phyloP scores from a whole-genome alignment of 805 yeast genomes.

The Metschnikowia colocasiae region DNA sequence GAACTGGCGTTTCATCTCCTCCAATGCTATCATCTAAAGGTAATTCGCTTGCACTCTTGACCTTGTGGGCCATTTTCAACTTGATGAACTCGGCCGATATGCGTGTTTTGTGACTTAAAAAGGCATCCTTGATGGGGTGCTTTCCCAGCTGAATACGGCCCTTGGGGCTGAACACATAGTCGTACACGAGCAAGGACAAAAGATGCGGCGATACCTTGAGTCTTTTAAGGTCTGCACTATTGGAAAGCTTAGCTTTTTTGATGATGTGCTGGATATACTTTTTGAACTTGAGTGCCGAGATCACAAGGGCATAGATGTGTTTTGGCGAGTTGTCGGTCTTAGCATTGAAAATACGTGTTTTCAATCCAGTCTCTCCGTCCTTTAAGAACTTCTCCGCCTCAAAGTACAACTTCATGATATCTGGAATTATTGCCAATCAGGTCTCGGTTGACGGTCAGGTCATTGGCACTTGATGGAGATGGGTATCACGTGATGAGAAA shows the following conservation, averaged over 20 bases:
- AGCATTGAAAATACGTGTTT: conserved; percentile 38
- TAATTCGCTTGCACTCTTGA: conserved; percentile 48
- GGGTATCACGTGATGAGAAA: neutral
- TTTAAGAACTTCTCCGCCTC: conserved; percentile 40
- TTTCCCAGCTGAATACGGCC: conserved; percentile 89
- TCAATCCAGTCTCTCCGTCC: conserved; percentile 26
- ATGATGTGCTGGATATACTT: conserved; percentile 61
- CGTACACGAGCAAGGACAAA: conserved; percentile 71
- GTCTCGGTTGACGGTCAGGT: too few relatives aligned
- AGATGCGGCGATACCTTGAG: conserved; percentile 48
- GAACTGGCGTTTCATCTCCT: conserved; percentile 64
- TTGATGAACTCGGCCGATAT: conserved; percentile 78
- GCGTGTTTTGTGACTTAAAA: conserved; percentile 75
- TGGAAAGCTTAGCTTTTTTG: conserved; percentile 62
- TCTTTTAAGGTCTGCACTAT: conserved; percentile 37
- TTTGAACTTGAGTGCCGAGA: conserved; percentile 70
- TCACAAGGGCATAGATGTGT: conserved; percentile 80
- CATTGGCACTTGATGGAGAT: neutral
- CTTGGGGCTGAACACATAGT: conserved; percentile 65
- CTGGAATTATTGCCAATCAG: neutral
- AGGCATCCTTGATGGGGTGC: conserved; percentile 77
- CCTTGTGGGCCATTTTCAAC: conserved; percentile 69
- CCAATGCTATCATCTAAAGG: conserved; percentile 40
- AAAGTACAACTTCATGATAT: conserved; percentile 38
- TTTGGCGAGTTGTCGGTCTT: conserved; percentile 56